Evolutionary conservation across 2,329 filamentous ascomycete species (phyloP).

Genomic region (Colletotrichum musae): DNA sequence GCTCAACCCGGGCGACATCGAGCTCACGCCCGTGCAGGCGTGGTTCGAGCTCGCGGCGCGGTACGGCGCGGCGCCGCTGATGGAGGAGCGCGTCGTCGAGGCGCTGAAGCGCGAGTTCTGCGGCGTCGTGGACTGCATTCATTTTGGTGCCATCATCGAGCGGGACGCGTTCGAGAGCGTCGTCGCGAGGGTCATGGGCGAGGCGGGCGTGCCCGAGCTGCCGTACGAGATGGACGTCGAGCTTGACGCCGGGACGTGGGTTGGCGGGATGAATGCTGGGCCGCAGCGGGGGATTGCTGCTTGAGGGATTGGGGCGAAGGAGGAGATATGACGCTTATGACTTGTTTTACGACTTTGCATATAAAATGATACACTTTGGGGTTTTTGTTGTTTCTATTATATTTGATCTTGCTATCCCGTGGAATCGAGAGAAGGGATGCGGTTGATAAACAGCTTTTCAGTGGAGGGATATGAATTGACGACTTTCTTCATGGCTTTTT

Average conservation of each 20-base stretch:
- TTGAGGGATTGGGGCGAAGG: neutral
- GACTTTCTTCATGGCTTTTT: no score
- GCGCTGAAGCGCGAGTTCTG: conserved; percentile 58
- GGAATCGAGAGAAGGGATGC: no score
- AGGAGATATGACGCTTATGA: no score
- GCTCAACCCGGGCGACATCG: conserved; percentile 58
- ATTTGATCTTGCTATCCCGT: no score
- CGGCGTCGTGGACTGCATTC: conserved; percentile 60
- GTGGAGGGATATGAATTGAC: no score
- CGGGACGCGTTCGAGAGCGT: conserved; percentile 62
- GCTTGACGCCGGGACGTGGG: neutral
- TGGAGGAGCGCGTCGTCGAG: conserved; percentile 53
- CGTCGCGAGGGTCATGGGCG: conserved; percentile 56
- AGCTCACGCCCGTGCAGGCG: conserved; percentile 67
- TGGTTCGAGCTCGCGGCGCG: conserved; percentile 66
- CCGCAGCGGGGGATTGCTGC: conserved; percentile 16
- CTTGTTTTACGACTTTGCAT: no score
- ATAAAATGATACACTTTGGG: no score
- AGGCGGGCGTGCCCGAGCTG: conserved; percentile 37
- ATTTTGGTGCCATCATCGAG: conserved; percentile 64
- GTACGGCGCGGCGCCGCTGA: conserved; percentile 57
- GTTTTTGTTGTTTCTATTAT: no score
- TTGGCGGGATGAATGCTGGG: neutral
- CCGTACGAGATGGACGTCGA: conserved; percentile 33
- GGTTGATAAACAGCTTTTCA: no score